Evolutionary conservation across 352 stramenopile species (phyloP).

Genomic region (Phytophthora capsici): DNA sequence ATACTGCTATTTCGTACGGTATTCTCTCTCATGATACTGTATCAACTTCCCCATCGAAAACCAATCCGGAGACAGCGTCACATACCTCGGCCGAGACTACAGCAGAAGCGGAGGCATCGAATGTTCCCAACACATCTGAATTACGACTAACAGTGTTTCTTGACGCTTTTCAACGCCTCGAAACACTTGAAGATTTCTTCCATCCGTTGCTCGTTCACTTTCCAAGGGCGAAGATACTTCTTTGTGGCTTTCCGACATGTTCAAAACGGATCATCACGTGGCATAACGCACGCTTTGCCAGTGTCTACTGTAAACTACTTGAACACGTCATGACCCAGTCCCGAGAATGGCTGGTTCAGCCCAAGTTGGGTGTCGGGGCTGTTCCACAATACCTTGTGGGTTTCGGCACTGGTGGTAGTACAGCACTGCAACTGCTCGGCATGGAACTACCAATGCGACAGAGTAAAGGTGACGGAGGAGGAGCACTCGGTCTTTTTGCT

Average conservation of each 20-base stretch:
- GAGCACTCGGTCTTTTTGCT: constrained; percentile 47
- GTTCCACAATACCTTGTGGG: constrained; percentile 72
- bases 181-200: constrained; percentile 70
- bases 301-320: constrained; percentile 56
- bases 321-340: constrained; percentile 55
- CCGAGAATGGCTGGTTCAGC: constrained; percentile 77
- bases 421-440: constrained; percentile 56
- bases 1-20: constrained; percentile 54
- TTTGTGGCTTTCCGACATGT: constrained; percentile 63
- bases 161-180: constrained; percentile 68
- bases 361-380: constrained; percentile 64
- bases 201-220: constrained; percentile 60
- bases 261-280: constrained; percentile 45
- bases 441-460: constrained; percentile 48
- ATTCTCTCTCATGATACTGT: constrained; percentile 52
- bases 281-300: constrained; percentile 58
- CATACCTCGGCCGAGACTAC: constrained; percentile 11
- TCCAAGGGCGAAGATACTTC: constrained; percentile 65
- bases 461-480: constrained; percentile 15
- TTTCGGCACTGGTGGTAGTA: constrained; percentile 62
- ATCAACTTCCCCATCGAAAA: constrained; percentile 9
- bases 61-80: not conserved
- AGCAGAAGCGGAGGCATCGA: constrained; percentile 17
- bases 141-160: constrained; percentile 75
- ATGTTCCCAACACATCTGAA: constrained; percentile 7